These are phyloP conservation scores for Quillaja saponaria DNA, from an alignment of 306 rosid species.

Conservation along the genomic window DNA sequence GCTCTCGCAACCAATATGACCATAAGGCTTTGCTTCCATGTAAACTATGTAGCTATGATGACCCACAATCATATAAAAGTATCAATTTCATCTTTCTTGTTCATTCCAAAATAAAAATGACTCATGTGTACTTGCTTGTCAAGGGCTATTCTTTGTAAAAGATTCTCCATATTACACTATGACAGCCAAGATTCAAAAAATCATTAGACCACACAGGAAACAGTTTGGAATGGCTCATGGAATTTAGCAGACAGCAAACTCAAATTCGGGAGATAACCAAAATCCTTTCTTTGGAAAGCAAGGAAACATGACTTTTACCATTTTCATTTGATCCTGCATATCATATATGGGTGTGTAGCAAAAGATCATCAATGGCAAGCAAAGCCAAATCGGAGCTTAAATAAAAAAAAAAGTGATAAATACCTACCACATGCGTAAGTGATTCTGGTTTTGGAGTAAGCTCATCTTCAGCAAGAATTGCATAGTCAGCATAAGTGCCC, in stretches of 20 bases:
- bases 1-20: conserved; percentile 10
- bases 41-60: conserved; percentile 2
- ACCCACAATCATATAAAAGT: neutral
- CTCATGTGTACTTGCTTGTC: neutral
- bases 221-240: neutral
- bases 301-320: conserved; percentile 6
- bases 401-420: neutral
- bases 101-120: neutral
- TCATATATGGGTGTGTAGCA: neutral
- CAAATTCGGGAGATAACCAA: neutral
- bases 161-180: neutral
- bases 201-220: neutral
- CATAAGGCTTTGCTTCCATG: neutral
- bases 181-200: neutral
- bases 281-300: conserved; percentile 3
- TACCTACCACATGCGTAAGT: conserved; percentile 81
- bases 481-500: conserved; percentile 94
- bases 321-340: neutral
- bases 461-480: conserved; percentile 80
- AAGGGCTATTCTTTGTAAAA: neutral
- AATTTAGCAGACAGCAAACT: neutral
- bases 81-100: no score
- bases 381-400: no score
- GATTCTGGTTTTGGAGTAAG: conserved; percentile 69
- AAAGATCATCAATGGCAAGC: neutral